Evolutionary conservation across 2,329 filamentous ascomycete genomes (phyloP), one percentile per base, ranked within the genome.

Genomic region (Cordyceps pruinosa): DNA sequence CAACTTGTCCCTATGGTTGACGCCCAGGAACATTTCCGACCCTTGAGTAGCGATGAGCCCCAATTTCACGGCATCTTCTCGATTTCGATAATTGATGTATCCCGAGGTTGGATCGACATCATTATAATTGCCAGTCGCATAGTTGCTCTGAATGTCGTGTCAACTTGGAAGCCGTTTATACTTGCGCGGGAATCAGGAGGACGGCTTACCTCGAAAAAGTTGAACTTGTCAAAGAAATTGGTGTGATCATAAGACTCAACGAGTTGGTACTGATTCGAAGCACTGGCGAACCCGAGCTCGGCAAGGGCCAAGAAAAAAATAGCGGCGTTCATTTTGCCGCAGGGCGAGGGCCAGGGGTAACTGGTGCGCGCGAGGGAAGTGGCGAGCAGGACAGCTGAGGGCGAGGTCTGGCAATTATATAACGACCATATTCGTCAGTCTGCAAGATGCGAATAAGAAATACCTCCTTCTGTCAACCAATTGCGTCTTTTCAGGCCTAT

Each of bases 101-200:
- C 86, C 87, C 59, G 80, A 67, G 15, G 84, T 90, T 1, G 84
- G 84, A 64, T 90, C 87, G 3, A 63, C 57, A 50, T 63, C 64
- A 54, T 67, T 64, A 57, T 59, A 56, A 37, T 64, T 58, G 39
- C 55, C 54, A 9, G 62, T 64, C 9, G 23, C 37, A 54, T 61
- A 63, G 10, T 65, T 64, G 54, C 71, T 65, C 52, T 57, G 21
- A 6, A 25, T 7, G 6, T 17, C 2, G 13, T 28, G 5, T 50
- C 10, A 51, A 10, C 2, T 7, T n/a, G 13, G 4, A 19, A 7
- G 5, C 13, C 6, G 19, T 15, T 39, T 5, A 10, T 25, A 25
- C 26, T 7, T 9, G 15, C 30, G 46, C 6, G 34, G 17, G 17
- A 28, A 12, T 1, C 12, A 21, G 17, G 23, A 28, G 2, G 7